These are phyloP conservation scores for Secale cereale DNA, from an alignment of 176 grass and related monocot species.

Conservation along the genomic window DNA sequence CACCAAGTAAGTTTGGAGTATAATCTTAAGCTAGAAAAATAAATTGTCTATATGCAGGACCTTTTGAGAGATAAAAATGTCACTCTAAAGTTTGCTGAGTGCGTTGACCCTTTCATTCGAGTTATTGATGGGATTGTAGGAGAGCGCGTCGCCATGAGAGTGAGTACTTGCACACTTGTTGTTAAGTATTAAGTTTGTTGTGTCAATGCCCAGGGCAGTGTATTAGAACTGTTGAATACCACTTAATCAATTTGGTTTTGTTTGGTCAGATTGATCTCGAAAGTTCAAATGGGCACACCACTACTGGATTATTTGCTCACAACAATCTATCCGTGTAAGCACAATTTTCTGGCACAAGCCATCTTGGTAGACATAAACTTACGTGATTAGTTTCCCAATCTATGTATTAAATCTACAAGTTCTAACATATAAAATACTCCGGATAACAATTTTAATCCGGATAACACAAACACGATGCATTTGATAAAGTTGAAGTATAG, in stretches of 20 bases:
- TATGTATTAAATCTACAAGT: background rate
- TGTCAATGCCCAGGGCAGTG: background rate
- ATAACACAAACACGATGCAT: background rate
- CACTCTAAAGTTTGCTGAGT: conserved; percentile 43
- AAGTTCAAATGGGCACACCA: conserved; percentile 32
- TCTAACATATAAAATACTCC: background rate
- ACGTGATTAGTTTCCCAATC: background rate
- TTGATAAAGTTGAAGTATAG: background rate
- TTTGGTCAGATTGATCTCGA: conserved; percentile 25
- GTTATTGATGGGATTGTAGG: conserved; percentile 60
- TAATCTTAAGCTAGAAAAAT: background rate
- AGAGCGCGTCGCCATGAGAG: conserved; percentile 53
- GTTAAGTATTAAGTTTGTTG: background rate
- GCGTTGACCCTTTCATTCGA: conserved; percentile 59
- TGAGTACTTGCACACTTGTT: background rate
- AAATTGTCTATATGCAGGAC: conserved; percentile 37
- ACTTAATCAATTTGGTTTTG: background rate
- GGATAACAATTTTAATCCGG: no score
- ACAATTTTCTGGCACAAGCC: background rate
- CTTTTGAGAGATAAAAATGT: conserved; percentile 64
- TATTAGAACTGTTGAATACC: background rate
- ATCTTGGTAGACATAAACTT: background rate
- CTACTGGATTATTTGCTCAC: conserved; percentile 33
- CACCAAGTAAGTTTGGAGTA: background rate
- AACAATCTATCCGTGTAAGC: conserved; percentile 38